Conservation (phyloP, 495 filamentous ascomycete species). For the Parathielavia hyrcaniae region DNA sequence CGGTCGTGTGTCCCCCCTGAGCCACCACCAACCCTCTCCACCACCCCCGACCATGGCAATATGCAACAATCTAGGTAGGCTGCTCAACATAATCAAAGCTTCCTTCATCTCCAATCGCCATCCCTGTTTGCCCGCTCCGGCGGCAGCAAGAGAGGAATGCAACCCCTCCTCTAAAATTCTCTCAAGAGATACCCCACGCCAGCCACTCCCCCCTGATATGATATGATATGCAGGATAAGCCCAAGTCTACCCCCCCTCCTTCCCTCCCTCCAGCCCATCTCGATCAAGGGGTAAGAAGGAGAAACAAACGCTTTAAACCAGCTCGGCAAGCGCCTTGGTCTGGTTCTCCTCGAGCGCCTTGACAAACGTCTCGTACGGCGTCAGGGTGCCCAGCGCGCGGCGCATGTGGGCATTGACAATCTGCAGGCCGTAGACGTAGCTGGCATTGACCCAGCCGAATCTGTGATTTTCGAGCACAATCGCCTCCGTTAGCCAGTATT, state of each 20-base stretch:
- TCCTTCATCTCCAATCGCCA: no score
- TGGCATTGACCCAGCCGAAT: conserved; percentile 98
- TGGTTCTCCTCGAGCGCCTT: conserved; percentile 45
- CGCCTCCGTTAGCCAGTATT: conserved; percentile 25
- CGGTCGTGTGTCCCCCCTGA: background rate
- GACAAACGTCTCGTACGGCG: conserved; percentile 70
- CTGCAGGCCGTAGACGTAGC: conserved; percentile 82
- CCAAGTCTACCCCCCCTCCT: background rate
- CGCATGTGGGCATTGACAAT: conserved; percentile 78
- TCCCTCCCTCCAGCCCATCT: background rate
- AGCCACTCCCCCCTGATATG: no score
- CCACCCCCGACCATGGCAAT: background rate
- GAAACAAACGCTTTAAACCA: conserved; percentile 23
- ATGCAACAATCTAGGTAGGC: conserved; percentile 14
- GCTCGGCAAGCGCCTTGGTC: conserved; percentile 39
- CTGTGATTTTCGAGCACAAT: conserved; percentile 39
- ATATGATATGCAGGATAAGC: no score
- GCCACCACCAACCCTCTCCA: background rate
- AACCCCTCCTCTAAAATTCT: no score
- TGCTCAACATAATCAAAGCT: background rate
- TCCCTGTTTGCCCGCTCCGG: background rate
- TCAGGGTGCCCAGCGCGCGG: conserved; percentile 76
- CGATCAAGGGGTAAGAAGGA: background rate
- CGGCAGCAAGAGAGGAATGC: background rate
- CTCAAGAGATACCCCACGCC: no score